phyloP scores from a whole-genome alignment of 805 yeast species.

The Metschnikowia bowlesiae region DNA sequence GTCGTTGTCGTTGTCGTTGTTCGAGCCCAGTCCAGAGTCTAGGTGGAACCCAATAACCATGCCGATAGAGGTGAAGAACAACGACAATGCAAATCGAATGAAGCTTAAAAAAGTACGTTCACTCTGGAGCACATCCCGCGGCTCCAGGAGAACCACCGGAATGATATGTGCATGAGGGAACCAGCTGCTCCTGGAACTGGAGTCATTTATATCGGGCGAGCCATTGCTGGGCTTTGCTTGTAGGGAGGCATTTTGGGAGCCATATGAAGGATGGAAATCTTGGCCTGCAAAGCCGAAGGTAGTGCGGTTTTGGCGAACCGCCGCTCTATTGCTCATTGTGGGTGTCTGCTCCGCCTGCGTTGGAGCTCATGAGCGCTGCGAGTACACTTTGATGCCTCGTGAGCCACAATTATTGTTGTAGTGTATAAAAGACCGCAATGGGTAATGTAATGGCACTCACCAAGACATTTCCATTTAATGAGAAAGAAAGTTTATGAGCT shows the following conservation, averaged over 20 bases:
- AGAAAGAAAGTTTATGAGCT: too few relatives aligned
- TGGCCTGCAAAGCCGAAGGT: too few relatives aligned
- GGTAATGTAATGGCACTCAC: too few relatives aligned
- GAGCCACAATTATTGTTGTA: too few relatives aligned
- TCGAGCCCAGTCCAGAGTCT: conserved; percentile 21
- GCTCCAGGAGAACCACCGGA: conserved; percentile 30
- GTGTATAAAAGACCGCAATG: too few relatives aligned
- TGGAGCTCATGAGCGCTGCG: too few relatives aligned
- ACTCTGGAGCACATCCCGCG: conserved; percentile 51
- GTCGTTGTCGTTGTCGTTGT: neutral
- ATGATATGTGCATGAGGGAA: conserved; percentile 12
- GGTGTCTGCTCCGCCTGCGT: too few relatives aligned
- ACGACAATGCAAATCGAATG: conserved; percentile 42
- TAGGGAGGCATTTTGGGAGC: neutral
- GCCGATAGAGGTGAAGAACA: conserved; percentile 45
- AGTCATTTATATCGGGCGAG: neutral
- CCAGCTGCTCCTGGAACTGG: conserved; percentile 3
- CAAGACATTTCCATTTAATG: too few relatives aligned
- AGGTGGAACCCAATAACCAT: conserved; percentile 43
- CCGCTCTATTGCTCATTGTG: too few relatives aligned
- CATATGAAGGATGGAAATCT: too few relatives aligned
- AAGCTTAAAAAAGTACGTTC: conserved; percentile 51
- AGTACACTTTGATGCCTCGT: too few relatives aligned
- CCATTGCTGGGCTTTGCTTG: neutral
- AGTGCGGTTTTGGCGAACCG: neutral